Conservation (phyloP, 495 filamentous ascomycete species). For the Tuber microsphaerosporum region DNA sequence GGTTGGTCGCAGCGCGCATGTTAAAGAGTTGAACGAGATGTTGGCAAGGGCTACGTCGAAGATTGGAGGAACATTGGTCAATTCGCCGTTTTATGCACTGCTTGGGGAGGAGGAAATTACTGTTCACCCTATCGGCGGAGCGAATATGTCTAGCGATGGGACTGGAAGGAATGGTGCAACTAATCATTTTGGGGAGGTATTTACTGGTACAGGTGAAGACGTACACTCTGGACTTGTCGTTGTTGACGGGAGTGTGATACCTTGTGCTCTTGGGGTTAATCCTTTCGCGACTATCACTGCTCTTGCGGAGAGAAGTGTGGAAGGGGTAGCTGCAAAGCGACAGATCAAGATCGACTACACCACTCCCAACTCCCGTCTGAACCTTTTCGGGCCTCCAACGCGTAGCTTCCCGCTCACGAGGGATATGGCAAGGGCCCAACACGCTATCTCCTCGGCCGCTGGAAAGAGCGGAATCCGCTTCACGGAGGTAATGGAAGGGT, state of each 20-base stretch:
- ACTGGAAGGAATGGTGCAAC: constrained; percentile 56
- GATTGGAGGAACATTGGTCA: constrained; percentile 54
- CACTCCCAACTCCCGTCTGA: constrained; percentile 47
- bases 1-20: constrained; percentile 51
- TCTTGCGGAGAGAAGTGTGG: constrained; percentile 57
- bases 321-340: constrained; percentile 45
- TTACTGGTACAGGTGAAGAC: constrained; percentile 49
- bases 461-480: constrained; percentile 52
- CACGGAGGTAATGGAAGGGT: constrained; percentile 59
- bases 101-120: constrained; percentile 55
- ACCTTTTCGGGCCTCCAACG: constrained; percentile 38
- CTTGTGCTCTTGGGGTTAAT: constrained; percentile 59
- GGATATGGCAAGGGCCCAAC: constrained; percentile 39
- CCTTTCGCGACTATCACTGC: constrained; percentile 65
- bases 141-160: constrained; percentile 56
- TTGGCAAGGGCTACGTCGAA: constrained; percentile 50
- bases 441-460: constrained; percentile 45
- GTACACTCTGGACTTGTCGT: constrained; percentile 55
- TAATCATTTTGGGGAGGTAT: constrained; percentile 57
- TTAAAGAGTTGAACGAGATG: constrained; percentile 50
- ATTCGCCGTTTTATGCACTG: constrained; percentile 51
- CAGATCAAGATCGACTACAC: constrained; percentile 48
- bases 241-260: constrained; percentile 58
- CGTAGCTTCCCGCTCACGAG: constrained; percentile 16
- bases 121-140: constrained; percentile 64